A percentile compares a stretch with the other conserved stretches of the same genome.
Evolutionary conservation across 345 rosid genomes (phyloP).

Genomic region (Raphanus raphanistrum): DNA sequence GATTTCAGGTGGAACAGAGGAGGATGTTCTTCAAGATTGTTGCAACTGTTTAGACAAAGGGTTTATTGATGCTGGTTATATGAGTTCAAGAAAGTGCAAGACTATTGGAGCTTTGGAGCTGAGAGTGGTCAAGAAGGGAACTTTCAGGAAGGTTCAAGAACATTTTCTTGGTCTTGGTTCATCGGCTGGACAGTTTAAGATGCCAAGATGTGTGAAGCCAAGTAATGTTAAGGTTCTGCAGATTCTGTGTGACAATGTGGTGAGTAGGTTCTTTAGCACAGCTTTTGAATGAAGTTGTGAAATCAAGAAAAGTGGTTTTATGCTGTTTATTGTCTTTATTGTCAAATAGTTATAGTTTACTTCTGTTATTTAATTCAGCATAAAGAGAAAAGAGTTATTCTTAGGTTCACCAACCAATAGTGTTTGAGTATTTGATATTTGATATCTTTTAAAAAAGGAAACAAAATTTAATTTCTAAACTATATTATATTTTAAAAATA

Average conservation of each 20-base stretch:
- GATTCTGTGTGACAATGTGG: slow-evolving; percentile 62
- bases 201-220: slow-evolving; percentile 74
- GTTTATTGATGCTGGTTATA: slow-evolving; percentile 76
- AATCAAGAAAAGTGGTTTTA: slow-evolving; percentile 15
- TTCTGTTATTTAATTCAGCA: slow-evolving; percentile 13
- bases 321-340: slow-evolving; percentile 24
- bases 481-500: no score
- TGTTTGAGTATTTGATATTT: no score
- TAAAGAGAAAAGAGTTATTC: background rate
- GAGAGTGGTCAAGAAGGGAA: slow-evolving; percentile 60
- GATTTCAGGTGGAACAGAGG: slow-evolving; percentile 61
- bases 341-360: slow-evolving; percentile 10
- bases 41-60: slow-evolving; percentile 72
- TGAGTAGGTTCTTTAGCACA: slow-evolving; percentile 59
- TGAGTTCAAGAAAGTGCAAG: slow-evolving; percentile 62
- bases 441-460: no score
- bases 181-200: slow-evolving; percentile 82
- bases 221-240: slow-evolving; percentile 53
- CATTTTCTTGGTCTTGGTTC: slow-evolving; percentile 75
- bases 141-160: slow-evolving; percentile 71
- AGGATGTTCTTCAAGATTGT: slow-evolving; percentile 64
- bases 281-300: slow-evolving; percentile 40
- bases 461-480: no score
- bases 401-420: no score
- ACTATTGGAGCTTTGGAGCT: slow-evolving; percentile 85